Percentiles rank a stretch among this genome's conserved stretches.
phyloP scores from a whole-genome alignment of 73 alveolate species.

The Paramecium sonneborni region DNA sequence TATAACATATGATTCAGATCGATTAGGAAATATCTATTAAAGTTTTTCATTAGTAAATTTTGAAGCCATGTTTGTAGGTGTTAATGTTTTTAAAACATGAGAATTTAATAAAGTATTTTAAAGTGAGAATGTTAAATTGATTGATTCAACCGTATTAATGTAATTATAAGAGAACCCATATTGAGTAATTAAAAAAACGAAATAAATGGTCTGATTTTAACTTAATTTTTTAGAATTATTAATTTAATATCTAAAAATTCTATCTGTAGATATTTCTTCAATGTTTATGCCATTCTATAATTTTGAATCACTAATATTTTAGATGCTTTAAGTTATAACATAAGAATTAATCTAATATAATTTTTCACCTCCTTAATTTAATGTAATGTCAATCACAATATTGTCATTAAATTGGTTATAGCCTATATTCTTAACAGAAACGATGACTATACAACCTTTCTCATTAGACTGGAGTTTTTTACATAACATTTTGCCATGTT shows the following conservation, averaged over 20 bases:
- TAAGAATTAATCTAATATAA: constrained; percentile 4
- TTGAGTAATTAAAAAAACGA: not conserved
- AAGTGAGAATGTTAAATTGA: not conserved
- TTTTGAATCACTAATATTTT: not conserved
- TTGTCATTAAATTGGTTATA: not conserved
- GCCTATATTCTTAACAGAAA: not conserved
- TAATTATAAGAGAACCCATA: not conserved
- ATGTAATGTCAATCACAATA: not conserved
- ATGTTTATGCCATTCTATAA: not conserved
- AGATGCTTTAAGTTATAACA: not conserved
- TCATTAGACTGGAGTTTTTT: not conserved
- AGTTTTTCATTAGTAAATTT: not conserved
- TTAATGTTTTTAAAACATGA: not conserved
- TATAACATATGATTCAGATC: constrained; percentile 41
- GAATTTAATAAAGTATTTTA: not conserved
- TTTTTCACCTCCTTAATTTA: constrained; percentile 25
- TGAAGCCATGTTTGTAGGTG: not conserved
- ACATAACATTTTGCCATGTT: not conserved
- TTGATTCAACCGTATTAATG: not conserved
- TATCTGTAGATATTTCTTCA: not conserved
- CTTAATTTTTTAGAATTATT: not conserved
- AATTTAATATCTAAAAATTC: not conserved
- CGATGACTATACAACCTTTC: not conserved
- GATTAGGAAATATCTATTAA: not conserved
- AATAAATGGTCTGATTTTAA: not conserved